Percentiles rank a stretch among this genome's conserved stretches.
These are phyloP conservation scores for Persicaria tinctoria DNA, from an alignment of 148 eudicot species.

Conservation along the genomic window DNA sequence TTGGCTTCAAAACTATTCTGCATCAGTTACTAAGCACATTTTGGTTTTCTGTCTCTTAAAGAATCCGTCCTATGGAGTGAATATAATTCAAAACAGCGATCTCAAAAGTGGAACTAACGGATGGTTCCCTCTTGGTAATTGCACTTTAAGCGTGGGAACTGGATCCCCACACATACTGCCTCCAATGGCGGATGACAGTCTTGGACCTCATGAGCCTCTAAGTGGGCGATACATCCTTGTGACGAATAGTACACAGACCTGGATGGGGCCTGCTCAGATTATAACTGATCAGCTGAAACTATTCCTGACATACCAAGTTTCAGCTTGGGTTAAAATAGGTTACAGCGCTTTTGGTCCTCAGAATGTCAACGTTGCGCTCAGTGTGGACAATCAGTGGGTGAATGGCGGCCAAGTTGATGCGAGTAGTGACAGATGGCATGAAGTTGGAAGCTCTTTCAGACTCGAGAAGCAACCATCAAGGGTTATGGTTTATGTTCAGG, in stretches of 20 bases:
- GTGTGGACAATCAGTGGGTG: slow-evolving; percentile 85
- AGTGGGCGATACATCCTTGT: slow-evolving; percentile 70
- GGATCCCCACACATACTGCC: slow-evolving; percentile 90
- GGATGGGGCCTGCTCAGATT: slow-evolving; percentile 99
- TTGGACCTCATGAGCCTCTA: slow-evolving; percentile 52
- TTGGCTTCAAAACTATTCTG: not conserved
- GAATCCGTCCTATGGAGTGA: slow-evolving; percentile 62
- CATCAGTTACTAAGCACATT: not conserved
- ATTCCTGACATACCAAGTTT: slow-evolving; percentile 79
- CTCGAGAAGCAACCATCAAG: slow-evolving; percentile 67
- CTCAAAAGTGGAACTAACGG: slow-evolving; percentile 53
- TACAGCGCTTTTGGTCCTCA: slow-evolving; percentile 62
- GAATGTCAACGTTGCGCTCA: slow-evolving; percentile 62
- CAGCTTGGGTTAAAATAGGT: slow-evolving; percentile 83
- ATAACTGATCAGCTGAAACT: slow-evolving; percentile 74
- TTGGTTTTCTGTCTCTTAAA: slow-evolving; percentile 15
- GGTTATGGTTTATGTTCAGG: slow-evolving; percentile 82
- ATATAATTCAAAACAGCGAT: slow-evolving; percentile 66
- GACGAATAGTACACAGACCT: slow-evolving; percentile 72
- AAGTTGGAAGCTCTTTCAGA: slow-evolving; percentile 83
- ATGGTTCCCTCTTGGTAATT: slow-evolving; percentile 86
- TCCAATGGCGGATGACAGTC: slow-evolving; percentile 70
- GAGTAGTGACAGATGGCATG: slow-evolving; percentile 69
- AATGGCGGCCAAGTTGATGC: slow-evolving; percentile 83
- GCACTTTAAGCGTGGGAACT: slow-evolving; percentile 45